Percentiles rank a stretch among this genome's conserved stretches.
These are phyloP conservation scores for Fusarium gaditjirri DNA, from an alignment of 2,329 filamentous ascomycete genomes.

Conservation along the genomic window DNA sequence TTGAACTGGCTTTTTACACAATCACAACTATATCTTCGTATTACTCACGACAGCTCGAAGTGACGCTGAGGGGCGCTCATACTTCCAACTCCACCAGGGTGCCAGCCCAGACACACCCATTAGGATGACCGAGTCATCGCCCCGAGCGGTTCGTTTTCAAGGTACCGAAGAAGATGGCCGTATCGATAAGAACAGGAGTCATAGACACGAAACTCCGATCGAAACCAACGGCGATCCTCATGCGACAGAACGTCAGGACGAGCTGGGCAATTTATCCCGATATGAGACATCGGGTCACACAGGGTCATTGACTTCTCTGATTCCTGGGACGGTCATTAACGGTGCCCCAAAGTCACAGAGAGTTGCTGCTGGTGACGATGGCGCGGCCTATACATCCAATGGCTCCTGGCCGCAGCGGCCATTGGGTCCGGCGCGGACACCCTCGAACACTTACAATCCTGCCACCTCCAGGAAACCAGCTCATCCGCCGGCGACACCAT, in stretches of 20 bases:
- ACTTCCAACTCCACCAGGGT: conserved; percentile 30
- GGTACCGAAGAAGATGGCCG: conserved; percentile 58
- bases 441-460: conserved; percentile 83
- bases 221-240: conserved; percentile 54
- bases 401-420: conserved; percentile 70
- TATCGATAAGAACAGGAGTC: conserved; percentile 55
- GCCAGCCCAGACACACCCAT: conserved; percentile 28
- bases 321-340: conserved; percentile 54
- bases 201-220: conserved; percentile 46
- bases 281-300: conserved; percentile 57
- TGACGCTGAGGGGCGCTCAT: conserved; percentile 37
- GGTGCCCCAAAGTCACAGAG: conserved; percentile 56
- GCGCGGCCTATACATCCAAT: conserved; percentile 43
- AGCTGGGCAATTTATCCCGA: conserved; percentile 55
- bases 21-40: conserved; percentile 7
- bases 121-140: conserved; percentile 60
- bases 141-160: conserved; percentile 67
- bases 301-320: conserved; percentile 57
- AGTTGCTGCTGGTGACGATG: conserved; percentile 44
- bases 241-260: conserved; percentile 61
- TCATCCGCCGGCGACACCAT: conserved; percentile 55
- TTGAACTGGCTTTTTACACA: conserved; percentile 19
- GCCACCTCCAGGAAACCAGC: conserved; percentile 65
- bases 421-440: conserved; percentile 74
- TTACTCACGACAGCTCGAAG: conserved; percentile 23